Base-by-base conservation (phyloP, 73 alveolate species). In the Loxodes magnus region DNA sequence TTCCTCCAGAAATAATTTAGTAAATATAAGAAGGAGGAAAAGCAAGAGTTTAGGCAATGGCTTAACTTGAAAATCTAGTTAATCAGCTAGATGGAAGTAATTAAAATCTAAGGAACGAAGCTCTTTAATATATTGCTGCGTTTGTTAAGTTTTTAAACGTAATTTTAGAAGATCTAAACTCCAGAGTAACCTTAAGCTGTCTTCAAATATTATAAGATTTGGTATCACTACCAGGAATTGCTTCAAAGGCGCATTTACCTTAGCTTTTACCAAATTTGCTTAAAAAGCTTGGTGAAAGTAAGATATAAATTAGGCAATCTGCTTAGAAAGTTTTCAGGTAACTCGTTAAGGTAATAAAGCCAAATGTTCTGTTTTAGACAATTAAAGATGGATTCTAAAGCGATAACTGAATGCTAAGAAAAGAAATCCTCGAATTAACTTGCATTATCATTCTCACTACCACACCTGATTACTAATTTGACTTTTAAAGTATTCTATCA, bases 11-110 rank as follows among this genome's bases (percentile, higher is more conserved):
- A 7, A 37, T 46, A 10, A 46, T 46, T 37, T 20, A 10, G 59
- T 41, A 46, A 19, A 37, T 46, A 7, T 37, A 46, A 46, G 59
- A 46, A n/a, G 10, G 5, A 21, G 34, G 26, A 1, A 46, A 46
- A 46, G 26, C 26, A 0, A 0, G 59, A 10, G 59, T 46, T 5
- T 25, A 24, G 22, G 59, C 59, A n/a, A 24, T 46, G 6, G 35
- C 22, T 25, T 37, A 46, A 22, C 39, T 46, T n/a, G 59, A 46
- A 46, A 46, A 46, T 25, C 50, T 46, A n/a, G 59, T 46, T 5
- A 23, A 12, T 14, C 9, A 20, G 15, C 28, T 46, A 9, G 59
- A 46, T 9, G n/a, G n/a, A 25, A 25, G 7, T 19, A 16, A 12
- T 21, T n/a, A n/a, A n/a, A n/a, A n/a, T n/a, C n/a, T n/a, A n/a